A percentile compares a stretch with the other conserved stretches of the same genome.
phyloP scores from a whole-genome alignment of 441 rosid genomes.

The Populus hybrid region DNA sequence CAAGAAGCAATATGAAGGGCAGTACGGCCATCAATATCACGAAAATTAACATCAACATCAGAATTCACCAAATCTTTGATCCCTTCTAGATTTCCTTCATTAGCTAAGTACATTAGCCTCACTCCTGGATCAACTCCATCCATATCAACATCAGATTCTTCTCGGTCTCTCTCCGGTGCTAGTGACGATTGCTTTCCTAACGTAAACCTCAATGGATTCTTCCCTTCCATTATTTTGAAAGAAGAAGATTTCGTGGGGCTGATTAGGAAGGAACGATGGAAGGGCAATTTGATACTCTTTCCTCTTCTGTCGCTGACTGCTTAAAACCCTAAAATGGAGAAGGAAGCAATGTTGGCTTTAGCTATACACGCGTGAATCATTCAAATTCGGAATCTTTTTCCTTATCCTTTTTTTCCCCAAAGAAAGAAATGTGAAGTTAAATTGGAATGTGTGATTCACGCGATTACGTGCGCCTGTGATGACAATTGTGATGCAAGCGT shows the following conservation, averaged over 20 bases:
- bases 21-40: conserved; percentile 78
- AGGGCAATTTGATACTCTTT: too few species aligned
- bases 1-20: conserved; percentile 93
- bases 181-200: conserved; percentile 67
- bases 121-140: conserved; percentile 48
- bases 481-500: too few species aligned
- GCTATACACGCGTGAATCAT: too few species aligned
- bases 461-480: too few species aligned
- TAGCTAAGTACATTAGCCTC: conserved; percentile 65
- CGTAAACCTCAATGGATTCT: conserved; percentile 41
- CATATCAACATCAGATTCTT: conserved; percentile 28
- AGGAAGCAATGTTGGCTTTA: too few species aligned
- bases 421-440: too few species aligned
- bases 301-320: background rate
- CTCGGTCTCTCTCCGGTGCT: conserved; percentile 55
- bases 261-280: background rate
- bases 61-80: conserved; percentile 67
- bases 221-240: conserved; percentile 44
- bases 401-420: too few species aligned
- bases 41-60: conserved; percentile 66
- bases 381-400: too few species aligned
- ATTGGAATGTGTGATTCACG: too few species aligned
- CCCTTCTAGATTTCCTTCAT: conserved; percentile 76
- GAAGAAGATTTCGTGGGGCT: background rate
- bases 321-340: background rate